A percentile compares a stretch with the other conserved stretches of the same genome.
These are phyloP conservation scores for Penicillium brasilianum DNA, from an alignment of 2,329 filamentous ascomycete species.

Conservation along the genomic window DNA sequence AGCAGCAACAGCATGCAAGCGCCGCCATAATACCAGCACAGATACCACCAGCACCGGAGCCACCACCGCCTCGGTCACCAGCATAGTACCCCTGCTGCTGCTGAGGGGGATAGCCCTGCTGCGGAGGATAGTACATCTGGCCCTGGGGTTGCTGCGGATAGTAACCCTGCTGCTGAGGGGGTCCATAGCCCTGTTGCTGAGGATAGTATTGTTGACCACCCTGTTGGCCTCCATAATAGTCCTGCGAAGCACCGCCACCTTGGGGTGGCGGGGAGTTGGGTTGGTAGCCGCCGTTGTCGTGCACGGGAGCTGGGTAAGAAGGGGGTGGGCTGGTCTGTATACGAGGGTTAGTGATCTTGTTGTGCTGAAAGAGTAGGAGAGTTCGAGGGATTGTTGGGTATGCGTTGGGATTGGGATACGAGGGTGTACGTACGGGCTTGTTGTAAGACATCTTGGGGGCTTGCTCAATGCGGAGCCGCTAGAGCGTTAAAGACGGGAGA, in stretches of 20 bases:
- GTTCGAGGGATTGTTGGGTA: not conserved
- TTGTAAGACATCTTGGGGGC: conserved; percentile 37
- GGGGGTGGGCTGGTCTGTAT: conserved; percentile 43
- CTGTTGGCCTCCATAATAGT: conserved; percentile 39
- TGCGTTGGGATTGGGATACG: not conserved
- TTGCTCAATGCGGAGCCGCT: conserved; percentile 15
- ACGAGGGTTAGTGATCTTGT: not conserved
- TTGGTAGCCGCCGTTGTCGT: conserved; percentile 40
- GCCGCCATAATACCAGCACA: conserved; percentile 55
- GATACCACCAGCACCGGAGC: conserved; percentile 44
- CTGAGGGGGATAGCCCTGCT: conserved; percentile 28
- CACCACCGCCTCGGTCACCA: conserved; percentile 36
- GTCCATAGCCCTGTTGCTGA: conserved; percentile 31
- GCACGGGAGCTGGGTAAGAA: conserved; percentile 43
- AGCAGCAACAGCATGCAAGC: conserved; percentile 56
- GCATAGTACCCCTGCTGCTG: conserved; percentile 47
- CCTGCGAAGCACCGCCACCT: conserved; percentile 32
- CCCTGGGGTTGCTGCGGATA: conserved; percentile 37
- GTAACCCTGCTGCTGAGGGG: conserved; percentile 37
- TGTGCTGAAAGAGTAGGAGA: not conserved
- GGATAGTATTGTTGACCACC: conserved; percentile 32
- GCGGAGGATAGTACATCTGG: conserved; percentile 34
- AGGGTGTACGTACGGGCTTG: conserved; percentile 36
- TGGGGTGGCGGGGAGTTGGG: conserved; percentile 34
- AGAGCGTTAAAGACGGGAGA: not conserved